These are phyloP conservation scores for Xylaria sp. DNA, from an alignment of 495 filamentous ascomycete genomes.

Conservation along the genomic window DNA sequence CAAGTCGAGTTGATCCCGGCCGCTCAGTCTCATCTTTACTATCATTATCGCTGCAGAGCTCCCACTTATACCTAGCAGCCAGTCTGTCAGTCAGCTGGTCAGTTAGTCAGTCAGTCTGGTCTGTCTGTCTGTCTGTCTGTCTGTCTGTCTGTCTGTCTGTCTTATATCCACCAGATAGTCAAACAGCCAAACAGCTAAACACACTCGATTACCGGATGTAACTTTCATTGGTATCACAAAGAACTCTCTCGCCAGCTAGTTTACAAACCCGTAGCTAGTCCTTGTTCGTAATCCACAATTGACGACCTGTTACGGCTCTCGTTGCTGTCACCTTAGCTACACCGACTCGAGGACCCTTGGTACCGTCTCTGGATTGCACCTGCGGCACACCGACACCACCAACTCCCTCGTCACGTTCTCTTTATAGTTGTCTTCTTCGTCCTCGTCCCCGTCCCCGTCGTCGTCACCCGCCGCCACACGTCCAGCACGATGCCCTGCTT, in stretches of 20 bases:
- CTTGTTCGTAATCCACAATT: neutral
- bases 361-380: neutral
- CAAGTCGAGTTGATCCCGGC: neutral
- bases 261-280: neutral
- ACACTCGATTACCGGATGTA: neutral
- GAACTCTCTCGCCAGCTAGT: neutral
- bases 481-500: slow-evolving; percentile 84
- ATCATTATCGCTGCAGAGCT: neutral
- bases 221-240: neutral
- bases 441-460: neutral
- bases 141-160: no score
- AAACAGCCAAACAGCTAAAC: neutral
- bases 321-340: neutral
- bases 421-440: slow-evolving; percentile 8
- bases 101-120: no score
- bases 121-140: no score
- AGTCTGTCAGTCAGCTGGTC: no score
- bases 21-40: neutral
- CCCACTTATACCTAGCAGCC: no score
- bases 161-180: neutral
- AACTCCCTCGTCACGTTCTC: neutral
- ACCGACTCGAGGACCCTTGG: neutral
- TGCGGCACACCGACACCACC: neutral
- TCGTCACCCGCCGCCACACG: slow-evolving; percentile 11
- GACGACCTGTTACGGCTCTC: neutral